Base-by-base conservation (phyloP, 148 eudicot genomes). In the Oxyria digyna region DNA sequence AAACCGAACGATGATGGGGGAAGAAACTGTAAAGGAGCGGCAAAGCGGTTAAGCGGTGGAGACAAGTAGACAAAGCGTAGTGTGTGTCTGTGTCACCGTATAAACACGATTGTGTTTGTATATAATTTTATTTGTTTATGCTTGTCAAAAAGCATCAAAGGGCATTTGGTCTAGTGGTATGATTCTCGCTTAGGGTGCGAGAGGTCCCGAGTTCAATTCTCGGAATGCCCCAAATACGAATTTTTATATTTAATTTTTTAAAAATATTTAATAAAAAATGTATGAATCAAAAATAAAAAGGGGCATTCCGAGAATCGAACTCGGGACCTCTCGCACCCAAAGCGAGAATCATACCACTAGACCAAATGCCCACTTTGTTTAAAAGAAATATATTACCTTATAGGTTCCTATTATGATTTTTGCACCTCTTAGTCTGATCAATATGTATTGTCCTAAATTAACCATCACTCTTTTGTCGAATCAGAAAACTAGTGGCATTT, bases 301-400 rank as follows among this genome's bases (percentile, higher is more conserved):
- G 84, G 87, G 87, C 87, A 76, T 78, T 81, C 82, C 84, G 84
- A 77, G 87, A 84, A 87, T 82, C 82, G 85, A 82, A 87, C 85
- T 84, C 85, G 82, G 84, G 88, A 84, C 88, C 88, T 87, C 88
- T 85, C 84, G 91, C 91, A 87, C 85, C 91, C 91, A 74, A 87
- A 87, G 88, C 88, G 85, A 84, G 91, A 84, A 84, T 87, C 88
- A 84, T 84, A 87, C 91, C 88, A 84, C 88, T 83, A 86, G 90
- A 84, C 85, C 85, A 85, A 83, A 82, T 82, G 82, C 86, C 88
- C 89, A 32, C 63, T 0, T 48, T 48, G 23, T 48, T 6, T 15
- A 9, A 48, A 48, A 7, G 3, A 42, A 9, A 2, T 3, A 42
- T 42, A 15, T 2, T 2, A 33, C 37, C 2, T n/a, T n/a, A n/a